Percentiles rank a stretch among this genome's conserved stretches.
Evolutionary conservation across 192 early-diverging fungal species (phyloP).

Genomic region (Coemansia pectinata): DNA sequence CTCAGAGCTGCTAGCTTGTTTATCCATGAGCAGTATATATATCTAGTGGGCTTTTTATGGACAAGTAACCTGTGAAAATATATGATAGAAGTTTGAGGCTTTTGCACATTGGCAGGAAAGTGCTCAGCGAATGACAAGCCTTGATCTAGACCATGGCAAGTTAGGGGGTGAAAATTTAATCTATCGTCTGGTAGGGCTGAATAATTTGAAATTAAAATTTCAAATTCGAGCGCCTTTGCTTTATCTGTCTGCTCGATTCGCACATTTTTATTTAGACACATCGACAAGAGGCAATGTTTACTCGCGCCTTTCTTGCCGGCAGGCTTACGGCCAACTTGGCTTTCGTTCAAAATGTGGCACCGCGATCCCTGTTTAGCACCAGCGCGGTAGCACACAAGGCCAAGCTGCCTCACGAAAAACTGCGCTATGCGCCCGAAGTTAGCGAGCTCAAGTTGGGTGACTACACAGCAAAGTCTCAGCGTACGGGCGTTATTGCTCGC

Average conservation of each 20-base stretch:
- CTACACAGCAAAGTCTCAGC: slow-evolving; percentile 58
- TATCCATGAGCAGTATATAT: background rate
- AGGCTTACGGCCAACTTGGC: background rate
- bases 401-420: slow-evolving; percentile 46
- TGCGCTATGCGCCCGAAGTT: slow-evolving; percentile 34
- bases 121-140: background rate
- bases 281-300: slow-evolving; percentile 20
- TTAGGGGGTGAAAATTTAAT: slow-evolving; percentile 5
- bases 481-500: slow-evolving; percentile 79
- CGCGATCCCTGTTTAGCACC: slow-evolving; percentile 24
- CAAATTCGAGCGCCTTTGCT: slow-evolving; percentile 5
- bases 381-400: slow-evolving; percentile 17
- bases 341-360: background rate
- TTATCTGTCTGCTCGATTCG: background rate
- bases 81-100: no score
- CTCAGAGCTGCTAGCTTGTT: background rate
- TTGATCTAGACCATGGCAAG: background rate
- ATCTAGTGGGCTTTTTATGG: background rate
- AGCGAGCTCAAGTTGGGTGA: slow-evolving; percentile 30
- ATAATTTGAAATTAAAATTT: background rate
- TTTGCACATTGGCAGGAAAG: no score
- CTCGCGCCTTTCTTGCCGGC: background rate
- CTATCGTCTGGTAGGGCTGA: no score
- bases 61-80: background rate
- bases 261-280: background rate